These are phyloP conservation scores for Cladobotryum protrusum DNA, from an alignment of 2,329 filamentous ascomycete genomes.

Conservation along the genomic window DNA sequence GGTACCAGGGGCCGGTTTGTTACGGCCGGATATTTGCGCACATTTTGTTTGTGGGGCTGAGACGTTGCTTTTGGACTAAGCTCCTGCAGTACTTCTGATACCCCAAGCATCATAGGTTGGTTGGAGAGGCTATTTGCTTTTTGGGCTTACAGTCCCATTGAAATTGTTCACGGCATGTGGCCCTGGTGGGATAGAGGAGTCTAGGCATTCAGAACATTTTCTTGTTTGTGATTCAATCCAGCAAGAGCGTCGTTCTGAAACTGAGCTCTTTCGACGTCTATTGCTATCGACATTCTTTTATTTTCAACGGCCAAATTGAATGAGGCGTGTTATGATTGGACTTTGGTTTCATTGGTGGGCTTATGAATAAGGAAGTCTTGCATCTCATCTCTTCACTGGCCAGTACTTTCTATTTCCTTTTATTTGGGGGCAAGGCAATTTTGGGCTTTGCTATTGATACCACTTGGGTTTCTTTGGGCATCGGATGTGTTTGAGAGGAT, in stretches of 20 bases:
- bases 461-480: conserved; percentile 10
- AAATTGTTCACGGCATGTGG: conserved; percentile 29
- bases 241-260: background rate
- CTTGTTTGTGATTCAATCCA: conserved; percentile 2
- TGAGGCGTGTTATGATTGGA: conserved; percentile 8
- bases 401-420: conserved; percentile 1
- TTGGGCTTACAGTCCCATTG: conserved; percentile 23
- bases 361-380: conserved; percentile 7
- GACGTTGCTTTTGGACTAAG: conserved; percentile 17
- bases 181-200: conserved; percentile 35
- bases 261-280: background rate
- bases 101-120: conserved; percentile 28
- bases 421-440: conserved; percentile 1
- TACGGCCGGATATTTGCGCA: conserved; percentile 9
- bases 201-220: conserved; percentile 17
- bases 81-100: conserved; percentile 26
- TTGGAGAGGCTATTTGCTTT: conserved; percentile 29
- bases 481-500: background rate
- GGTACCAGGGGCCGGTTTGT: background rate
- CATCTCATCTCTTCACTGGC: conserved; percentile 4
- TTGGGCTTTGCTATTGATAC: conserved; percentile 12
- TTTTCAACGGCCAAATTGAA: conserved; percentile 7
- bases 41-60: conserved; percentile 6
- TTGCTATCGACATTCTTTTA: conserved; percentile 1
- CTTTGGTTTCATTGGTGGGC: conserved; percentile 5